Evolutionary conservation across 2,329 filamentous ascomycete genomes (phyloP), one percentile per base, ranked within the genome.

Genomic region (Ophiostoma perfectum): DNA sequence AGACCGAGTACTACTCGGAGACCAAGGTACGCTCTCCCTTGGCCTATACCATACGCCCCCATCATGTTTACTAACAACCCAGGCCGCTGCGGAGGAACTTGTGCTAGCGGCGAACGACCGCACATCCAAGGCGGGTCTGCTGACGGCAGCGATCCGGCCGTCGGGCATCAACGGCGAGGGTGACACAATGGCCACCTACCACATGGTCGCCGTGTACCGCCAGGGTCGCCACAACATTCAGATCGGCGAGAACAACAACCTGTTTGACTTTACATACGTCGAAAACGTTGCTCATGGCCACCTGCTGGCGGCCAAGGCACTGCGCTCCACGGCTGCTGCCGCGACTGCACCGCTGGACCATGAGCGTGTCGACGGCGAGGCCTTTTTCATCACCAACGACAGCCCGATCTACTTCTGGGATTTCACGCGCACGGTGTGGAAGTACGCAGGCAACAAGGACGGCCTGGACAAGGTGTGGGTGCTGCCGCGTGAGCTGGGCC

Each of bases 131-230:
- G 82, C 78, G 74, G 80, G 81, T 60, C 87, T 96, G 78, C 82
- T 91, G 9, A 96, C 93, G n/a, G 86, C 86, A 75, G 84, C 93
- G 42, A 85, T 98, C 72, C 91, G 95, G 16, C 92, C 93, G 6
- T 90, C 92, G 12, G 92, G 92, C 72, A 96, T 98, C 77, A 92
- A 97, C 75, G 94, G 94, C 74, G 92, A 95, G 76, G 91, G 91
- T 74, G 95, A 99, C 80, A 86, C 87, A 67, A 90, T 93, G 76
- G 79, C 89, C 14, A 86, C 94, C 45, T 86, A 88, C 71, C 87
- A 89, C 73, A 85, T 97, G 71, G 82, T 96, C 74, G 85, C 88
- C 71, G 87, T 91, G 74, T 90, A 90, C 76, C 82, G 83, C 70
- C 83, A 86, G 71, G 83, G 86, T 74, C 88, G 91, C 72, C 89